phyloP scores from a whole-genome alignment of 2,329 filamentous ascomycete species.

The Epichloe aotearoae region DNA sequence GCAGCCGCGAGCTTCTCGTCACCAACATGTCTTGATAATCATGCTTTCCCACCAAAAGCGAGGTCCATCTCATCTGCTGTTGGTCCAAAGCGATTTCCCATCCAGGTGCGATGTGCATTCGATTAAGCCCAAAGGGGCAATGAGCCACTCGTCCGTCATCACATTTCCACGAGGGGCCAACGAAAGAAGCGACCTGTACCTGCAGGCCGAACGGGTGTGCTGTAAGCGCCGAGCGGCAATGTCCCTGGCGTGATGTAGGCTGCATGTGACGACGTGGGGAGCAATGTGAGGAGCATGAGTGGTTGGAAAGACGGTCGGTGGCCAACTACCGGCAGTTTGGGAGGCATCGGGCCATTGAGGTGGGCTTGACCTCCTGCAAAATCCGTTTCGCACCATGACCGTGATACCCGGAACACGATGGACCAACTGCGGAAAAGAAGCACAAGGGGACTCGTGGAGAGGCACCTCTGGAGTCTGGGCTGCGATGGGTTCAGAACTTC shows the following conservation, averaged over 20 bases:
- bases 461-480: too few species aligned
- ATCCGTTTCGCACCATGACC: too few species aligned
- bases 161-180: neutral
- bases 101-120: neutral
- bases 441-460: neutral
- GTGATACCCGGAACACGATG: too few species aligned
- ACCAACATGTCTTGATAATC: neutral
- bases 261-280: conserved; percentile 4
- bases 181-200: neutral
- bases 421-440: neutral
- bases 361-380: too few species aligned
- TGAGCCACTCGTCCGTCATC: neutral
- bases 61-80: conserved; percentile 2
- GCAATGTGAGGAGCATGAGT: too few species aligned
- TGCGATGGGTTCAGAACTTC: too few species aligned
- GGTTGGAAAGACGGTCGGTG: too few species aligned
- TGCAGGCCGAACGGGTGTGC: neutral
- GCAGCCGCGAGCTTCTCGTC: neutral
- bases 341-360: too few species aligned
- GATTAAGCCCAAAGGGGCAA: conserved; percentile 2
- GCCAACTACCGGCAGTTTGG: too few species aligned
- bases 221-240: conserved; percentile 4
- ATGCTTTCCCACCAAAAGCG: neutral
- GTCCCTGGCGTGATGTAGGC: neutral
- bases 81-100: neutral